These are phyloP conservation scores for Nissolia schottii DNA, from an alignment of 306 rosid species.

Conservation along the genomic window DNA sequence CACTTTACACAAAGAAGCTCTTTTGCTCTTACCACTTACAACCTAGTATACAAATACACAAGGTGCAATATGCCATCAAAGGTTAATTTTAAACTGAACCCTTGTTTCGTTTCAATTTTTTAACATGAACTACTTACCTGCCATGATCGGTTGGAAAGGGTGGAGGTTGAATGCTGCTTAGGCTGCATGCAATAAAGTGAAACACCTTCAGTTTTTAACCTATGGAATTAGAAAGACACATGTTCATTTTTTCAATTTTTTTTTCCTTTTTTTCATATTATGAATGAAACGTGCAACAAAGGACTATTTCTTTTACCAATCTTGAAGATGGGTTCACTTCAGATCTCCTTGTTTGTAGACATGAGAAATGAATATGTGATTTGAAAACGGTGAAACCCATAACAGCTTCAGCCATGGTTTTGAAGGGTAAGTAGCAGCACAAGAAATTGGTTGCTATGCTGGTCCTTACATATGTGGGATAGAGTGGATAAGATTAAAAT, in stretches of 20 bases:
- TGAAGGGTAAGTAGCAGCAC: not conserved
- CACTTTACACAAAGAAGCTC: conserved; percentile 51
- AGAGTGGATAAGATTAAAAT: conserved; percentile 34
- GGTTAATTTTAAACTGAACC: not conserved
- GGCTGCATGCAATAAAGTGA: conserved; percentile 48
- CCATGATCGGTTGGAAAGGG: conserved; percentile 29
- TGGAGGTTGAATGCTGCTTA: conserved; percentile 48
- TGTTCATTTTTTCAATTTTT: too few relatives aligned
- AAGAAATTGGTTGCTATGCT: not conserved
- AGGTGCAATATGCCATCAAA: not conserved
- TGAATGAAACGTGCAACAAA: not conserved
- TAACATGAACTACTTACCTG: conserved; percentile 35
- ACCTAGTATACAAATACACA: conserved; percentile 22
- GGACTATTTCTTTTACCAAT: conserved; percentile 22
- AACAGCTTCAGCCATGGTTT: conserved; percentile 40
- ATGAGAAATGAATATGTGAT: conserved; percentile 24
- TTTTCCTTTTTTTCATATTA: not conserved
- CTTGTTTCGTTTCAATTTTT: not conserved
- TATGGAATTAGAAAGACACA: not conserved
- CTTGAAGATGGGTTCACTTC: conserved; percentile 32
- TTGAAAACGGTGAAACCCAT: conserved; percentile 39
- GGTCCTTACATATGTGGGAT: conserved; percentile 28
- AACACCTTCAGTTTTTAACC: conserved; percentile 7
- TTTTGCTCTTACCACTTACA: conserved; percentile 32
- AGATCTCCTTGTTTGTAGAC: conserved; percentile 30